Conservation (phyloP, 768 basidiomycete species). For the Fomitopsis serialis region DNA sequence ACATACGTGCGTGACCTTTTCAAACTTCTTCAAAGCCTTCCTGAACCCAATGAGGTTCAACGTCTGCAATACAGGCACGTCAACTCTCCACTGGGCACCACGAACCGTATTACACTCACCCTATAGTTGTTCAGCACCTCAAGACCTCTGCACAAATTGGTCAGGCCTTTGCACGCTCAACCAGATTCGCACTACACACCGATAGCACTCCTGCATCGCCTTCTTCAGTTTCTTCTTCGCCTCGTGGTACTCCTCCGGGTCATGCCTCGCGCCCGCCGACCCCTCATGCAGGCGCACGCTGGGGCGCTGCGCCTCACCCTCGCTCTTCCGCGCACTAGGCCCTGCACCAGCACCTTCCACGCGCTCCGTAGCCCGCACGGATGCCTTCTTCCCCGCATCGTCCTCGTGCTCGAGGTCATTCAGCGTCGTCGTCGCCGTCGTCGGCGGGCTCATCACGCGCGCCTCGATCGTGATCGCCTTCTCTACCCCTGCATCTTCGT, state of each 20-base stretch:
- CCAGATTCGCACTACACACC: conserved; percentile 31
- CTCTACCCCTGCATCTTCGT: neutral
- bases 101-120: conserved; percentile 34
- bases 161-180: too few relatives aligned
- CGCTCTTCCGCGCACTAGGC: neutral
- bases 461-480: neutral
- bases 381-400: too few relatives aligned
- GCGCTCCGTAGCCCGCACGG: too few relatives aligned
- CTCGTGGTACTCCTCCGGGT: conserved; percentile 75
- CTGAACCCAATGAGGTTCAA: conserved; percentile 83
- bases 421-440: too few relatives aligned
- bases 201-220: conserved; percentile 81
- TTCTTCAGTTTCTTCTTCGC: conserved; percentile 85
- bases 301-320: neutral
- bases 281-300: neutral
- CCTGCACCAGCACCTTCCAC: too few relatives aligned
- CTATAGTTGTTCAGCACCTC: conserved; percentile 88
- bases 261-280: conserved; percentile 15
- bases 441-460: too few relatives aligned
- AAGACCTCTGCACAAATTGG: conserved; percentile 53
- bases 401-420: too few relatives aligned
- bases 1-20: conserved; percentile 65
- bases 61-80: neutral
- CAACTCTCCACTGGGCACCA: neutral
- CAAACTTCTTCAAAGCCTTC: conserved; percentile 83